Base-by-base conservation (phyloP, 495 filamentous ascomycete species). In the Aspergillus egyptiacus region DNA sequence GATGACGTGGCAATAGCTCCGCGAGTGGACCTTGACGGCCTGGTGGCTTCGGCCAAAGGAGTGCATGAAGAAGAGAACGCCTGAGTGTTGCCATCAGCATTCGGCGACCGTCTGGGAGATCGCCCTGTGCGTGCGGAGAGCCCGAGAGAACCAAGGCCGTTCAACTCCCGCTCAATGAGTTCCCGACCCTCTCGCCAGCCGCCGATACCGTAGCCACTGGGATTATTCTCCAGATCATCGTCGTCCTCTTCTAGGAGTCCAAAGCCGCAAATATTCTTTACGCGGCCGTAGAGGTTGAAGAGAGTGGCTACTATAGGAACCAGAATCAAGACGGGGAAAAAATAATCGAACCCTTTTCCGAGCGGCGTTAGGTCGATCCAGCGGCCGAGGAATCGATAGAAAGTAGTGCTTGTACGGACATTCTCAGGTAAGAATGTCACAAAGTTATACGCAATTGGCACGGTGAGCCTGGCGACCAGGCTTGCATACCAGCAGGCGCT, bases 361-460 rank as follows among this genome's bases (percentile, higher is more conserved):
- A 96, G 73, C 2, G 83, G 80, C 2, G 89, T 97, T 17, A 95
- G 76, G 61, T 89, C 82, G 68, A 98, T 90, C 33, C 86, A 77
- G 51, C 79, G 64, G 17, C 93, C 93, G 3, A 98, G 75, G 58
- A 98, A 95, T 25, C 78, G 63, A 61, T 94, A 93, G 67, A 96
- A 98, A 0, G 84, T 80, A 7, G 89, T 96, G 13, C 67, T 59
- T 32, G 73, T 61, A 57, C 86, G 88, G 27, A 91, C 72, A 5
- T 64, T 68, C 18, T 69, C 76, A 6, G 84, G 82, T 15, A 96
- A 63, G 56, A 96, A 90, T 3, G 90, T 95, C 62, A 95, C 77
- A 60, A 98, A 96, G 65, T 98, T 96, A 75, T 94, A 96, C 15
- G 87, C 82, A 14, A 97, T 76, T 2, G 93, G 93, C 4, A 96